Percentiles rank a stretch among this genome's conserved stretches.
Evolutionary conservation across 257 asterid species (phyloP).

Genomic region (Ballota nigra): DNA sequence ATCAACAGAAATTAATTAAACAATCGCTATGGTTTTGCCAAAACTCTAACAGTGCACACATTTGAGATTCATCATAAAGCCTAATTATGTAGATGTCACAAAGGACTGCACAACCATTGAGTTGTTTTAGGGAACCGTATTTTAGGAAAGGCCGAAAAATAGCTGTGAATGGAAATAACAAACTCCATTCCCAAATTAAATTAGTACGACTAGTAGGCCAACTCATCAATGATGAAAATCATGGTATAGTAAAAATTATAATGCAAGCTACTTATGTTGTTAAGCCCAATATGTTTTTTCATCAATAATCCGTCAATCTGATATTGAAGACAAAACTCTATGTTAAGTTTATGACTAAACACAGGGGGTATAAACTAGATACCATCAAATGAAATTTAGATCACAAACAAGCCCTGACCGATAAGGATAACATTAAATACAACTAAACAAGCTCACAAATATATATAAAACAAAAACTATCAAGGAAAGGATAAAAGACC

Average conservation of each 20-base stretch:
- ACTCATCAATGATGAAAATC: no score
- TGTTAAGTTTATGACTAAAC: no score
- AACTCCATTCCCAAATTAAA: background rate
- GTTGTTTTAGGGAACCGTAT: background rate
- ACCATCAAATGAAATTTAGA: background rate
- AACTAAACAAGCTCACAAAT: background rate
- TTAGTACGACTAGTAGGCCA: no score
- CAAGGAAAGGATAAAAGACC: conserved; percentile 41
- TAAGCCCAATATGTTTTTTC: background rate
- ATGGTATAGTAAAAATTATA: background rate
- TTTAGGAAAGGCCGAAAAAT: background rate
- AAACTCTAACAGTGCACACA: background rate
- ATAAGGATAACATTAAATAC: background rate
- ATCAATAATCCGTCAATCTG: no score
- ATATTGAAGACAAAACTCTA: no score
- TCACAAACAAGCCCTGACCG: background rate
- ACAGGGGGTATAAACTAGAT: background rate
- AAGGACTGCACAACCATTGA: background rate
- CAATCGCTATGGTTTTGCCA: background rate
- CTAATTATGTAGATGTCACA: background rate
- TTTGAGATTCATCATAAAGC: background rate
- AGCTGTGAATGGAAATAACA: background rate
- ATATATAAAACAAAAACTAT: background rate
- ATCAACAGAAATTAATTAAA: background rate
- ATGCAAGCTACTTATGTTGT: background rate